Evolutionary conservation across 2,329 filamentous ascomycete species (phyloP), one percentile per base, ranked within the genome.

Genomic region (Hymenoscyphus fructigenus): DNA sequence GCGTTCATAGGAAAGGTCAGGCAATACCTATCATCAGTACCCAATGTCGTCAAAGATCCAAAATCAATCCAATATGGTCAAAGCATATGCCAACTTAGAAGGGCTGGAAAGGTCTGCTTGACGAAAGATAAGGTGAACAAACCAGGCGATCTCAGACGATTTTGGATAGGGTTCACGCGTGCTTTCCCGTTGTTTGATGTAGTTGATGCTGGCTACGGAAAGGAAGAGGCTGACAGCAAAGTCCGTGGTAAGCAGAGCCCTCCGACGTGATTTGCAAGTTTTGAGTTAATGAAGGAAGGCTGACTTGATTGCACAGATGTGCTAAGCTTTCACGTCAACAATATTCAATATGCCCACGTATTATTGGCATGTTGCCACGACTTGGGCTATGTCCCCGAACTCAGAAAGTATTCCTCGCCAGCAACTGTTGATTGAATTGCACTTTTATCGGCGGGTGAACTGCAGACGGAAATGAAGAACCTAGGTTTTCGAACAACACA

Each of bases 301-400:
- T 59, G 15, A 64, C 14, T 5, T 17, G 5, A 17, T n/a, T 23
- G 15, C 7, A 32, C 50, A 66, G 69, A 72, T 61, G 62, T 65
- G 38, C 77, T 83, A 1, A 75, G 77, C 55, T 86, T 84, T 79
- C 80, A 88, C 72, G 75, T 88, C 57, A 77, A 79, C 63, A 87
- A 87, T 66, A 75, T 79, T 65, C 86, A 85, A 70, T 88, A 86
- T 77, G 83, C 82, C 70, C 82, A 85, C 67, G 78, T 88, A 59
- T 73, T 88, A 41, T 77, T 88, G 44, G 86, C 85, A 50, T 80
- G 87, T 59, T 86, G 84, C 1, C 85, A 87, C 69, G 85, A 88
- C 70, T 78, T 82, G 23, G 81, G 81, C 7, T 88, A 88, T 71
- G 82, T 83, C 3, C 80, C 84, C 6, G 84, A 86, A 66, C 74